Conservation (phyloP, 148 eudicot genomes). For the Amaranthus hypochondriacus region DNA sequence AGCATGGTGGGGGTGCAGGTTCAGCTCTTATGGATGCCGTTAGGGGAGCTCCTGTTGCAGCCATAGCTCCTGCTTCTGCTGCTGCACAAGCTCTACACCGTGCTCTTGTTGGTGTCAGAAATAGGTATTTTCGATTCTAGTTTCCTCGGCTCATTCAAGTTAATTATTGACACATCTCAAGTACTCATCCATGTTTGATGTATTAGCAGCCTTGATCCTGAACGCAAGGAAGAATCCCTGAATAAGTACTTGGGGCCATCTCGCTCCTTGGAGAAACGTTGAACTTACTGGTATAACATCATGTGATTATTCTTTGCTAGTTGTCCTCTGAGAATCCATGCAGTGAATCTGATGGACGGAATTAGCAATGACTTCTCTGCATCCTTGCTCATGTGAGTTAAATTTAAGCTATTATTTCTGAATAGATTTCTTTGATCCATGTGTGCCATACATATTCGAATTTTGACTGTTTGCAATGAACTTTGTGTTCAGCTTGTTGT, state of each 20-base stretch:
- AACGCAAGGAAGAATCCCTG: constrained; percentile 72
- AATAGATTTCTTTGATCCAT: no score
- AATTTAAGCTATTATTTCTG: no score
- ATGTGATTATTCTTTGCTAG: neutral
- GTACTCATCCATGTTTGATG: constrained; percentile 1
- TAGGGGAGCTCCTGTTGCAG: constrained; percentile 91
- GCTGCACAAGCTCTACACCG: constrained; percentile 81
- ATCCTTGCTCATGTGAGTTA: constrained; percentile 5
- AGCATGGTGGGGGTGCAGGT: constrained; percentile 68
- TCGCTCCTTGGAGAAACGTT: constrained; percentile 27
- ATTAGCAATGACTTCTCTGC: neutral
- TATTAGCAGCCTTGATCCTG: constrained; percentile 80
- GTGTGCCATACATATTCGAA: no score
- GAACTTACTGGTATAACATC: neutral
- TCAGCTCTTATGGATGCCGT: constrained; percentile 78
- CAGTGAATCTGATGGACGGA: neutral
- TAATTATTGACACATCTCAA: neutral
- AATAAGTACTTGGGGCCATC: constrained; percentile 68
- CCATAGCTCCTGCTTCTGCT: constrained; percentile 89
- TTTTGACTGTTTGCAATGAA: neutral
- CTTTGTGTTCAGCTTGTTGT: neutral
- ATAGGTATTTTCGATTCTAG: constrained; percentile 43
- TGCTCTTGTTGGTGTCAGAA: constrained; percentile 89
- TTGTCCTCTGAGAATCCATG: neutral
- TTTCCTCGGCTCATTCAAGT: neutral